phyloP scores from a whole-genome alignment of 1,284 basidiomycete genomes.

The Boletus semigastroideus region DNA sequence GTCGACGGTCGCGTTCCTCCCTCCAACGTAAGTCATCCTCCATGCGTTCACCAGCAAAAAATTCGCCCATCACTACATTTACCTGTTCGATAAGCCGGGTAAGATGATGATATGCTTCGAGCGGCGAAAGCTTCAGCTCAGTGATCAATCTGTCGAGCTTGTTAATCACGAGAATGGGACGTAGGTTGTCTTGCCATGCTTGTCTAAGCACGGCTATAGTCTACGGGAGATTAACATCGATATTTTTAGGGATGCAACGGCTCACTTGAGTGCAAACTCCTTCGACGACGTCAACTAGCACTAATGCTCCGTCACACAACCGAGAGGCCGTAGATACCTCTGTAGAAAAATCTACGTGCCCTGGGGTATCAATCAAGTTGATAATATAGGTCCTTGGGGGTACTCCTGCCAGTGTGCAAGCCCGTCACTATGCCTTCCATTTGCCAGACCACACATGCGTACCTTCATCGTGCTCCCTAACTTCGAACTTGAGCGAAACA shows the following conservation, averaged over 20 bases:
- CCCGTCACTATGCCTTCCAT: constrained; percentile 29
- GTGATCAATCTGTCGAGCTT: constrained; percentile 96
- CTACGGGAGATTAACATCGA: constrained; percentile 39
- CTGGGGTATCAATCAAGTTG: constrained; percentile 98
- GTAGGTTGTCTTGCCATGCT: constrained; percentile 89
- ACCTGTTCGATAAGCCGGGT: constrained; percentile 94
- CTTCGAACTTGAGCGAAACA: constrained; percentile 82
- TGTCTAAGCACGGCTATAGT: constrained; percentile 95
- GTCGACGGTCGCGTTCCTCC: constrained; percentile 84
- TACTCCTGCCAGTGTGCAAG: constrained; percentile 48
- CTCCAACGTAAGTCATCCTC: constrained; percentile 94
- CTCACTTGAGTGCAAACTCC: constrained; percentile 96
- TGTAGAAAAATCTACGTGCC: constrained; percentile 97
- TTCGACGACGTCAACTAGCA: constrained; percentile 98
- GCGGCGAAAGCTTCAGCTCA: constrained; percentile 88
- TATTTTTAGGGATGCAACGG: constrained; percentile 1
- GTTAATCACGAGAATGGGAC: constrained; percentile 95
- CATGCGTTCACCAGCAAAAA: constrained; percentile 97
- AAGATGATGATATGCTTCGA: constrained; percentile 95
- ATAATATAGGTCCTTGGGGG: constrained; percentile 69
- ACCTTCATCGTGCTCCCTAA: constrained; percentile 59
- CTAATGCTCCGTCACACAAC: constrained; percentile 92
- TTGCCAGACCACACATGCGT: constrained; percentile 28
- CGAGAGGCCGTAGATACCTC: constrained; percentile 95
- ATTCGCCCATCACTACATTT: constrained; percentile 96